phyloP scores from a whole-genome alignment of 352 stramenopile genomes.

The Peronospora farinosa region DNA sequence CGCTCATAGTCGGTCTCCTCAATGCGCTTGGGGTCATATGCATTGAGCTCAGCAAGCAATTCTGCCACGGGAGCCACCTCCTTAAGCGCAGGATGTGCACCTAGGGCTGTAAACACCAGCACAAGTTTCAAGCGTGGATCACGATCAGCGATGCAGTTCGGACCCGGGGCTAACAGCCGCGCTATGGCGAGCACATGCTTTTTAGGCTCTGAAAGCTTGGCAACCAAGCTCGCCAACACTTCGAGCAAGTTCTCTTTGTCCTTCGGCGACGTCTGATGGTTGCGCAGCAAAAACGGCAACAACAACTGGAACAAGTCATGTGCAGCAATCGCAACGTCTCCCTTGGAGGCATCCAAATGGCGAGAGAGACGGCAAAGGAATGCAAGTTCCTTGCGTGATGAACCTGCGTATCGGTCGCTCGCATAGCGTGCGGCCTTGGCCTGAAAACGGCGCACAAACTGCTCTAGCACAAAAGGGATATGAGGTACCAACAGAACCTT shows the following conservation, averaged over 20 bases:
- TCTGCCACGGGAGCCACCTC: constrained; percentile 37
- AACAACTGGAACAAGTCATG: constrained; percentile 82
- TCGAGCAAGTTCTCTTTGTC: constrained; percentile 82
- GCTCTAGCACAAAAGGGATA: constrained; percentile 69
- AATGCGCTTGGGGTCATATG: constrained; percentile 70
- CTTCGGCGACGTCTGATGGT: constrained; percentile 59
- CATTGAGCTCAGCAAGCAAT: constrained; percentile 61
- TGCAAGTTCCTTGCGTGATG: constrained; percentile 71
- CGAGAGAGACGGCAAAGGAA: constrained; percentile 75
- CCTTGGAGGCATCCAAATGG: constrained; percentile 42
- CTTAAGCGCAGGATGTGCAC: constrained; percentile 29
- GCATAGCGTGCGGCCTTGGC: constrained; percentile 72
- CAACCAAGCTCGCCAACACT: constrained; percentile 71
- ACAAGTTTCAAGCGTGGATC: constrained; percentile 56
- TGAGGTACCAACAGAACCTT: constrained; percentile 49
- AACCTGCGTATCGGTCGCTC: constrained; percentile 68
- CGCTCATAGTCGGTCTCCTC: constrained; percentile 83
- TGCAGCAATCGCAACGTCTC: constrained; percentile 34
- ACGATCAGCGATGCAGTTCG: constrained; percentile 67
- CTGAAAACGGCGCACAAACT: constrained; percentile 80
- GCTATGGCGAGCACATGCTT: constrained; percentile 73
- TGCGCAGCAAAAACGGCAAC: constrained; percentile 78
- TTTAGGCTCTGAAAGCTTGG: constrained; percentile 58
- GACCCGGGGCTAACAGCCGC: constrained; percentile 65
- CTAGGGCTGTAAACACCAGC: constrained; percentile 61